A percentile compares a stretch with the other conserved stretches of the same genome.
These are phyloP conservation scores for Phaeosphaeriaceae sp. DNA, from an alignment of 2,329 filamentous ascomycete species.

Conservation along the genomic window DNA sequence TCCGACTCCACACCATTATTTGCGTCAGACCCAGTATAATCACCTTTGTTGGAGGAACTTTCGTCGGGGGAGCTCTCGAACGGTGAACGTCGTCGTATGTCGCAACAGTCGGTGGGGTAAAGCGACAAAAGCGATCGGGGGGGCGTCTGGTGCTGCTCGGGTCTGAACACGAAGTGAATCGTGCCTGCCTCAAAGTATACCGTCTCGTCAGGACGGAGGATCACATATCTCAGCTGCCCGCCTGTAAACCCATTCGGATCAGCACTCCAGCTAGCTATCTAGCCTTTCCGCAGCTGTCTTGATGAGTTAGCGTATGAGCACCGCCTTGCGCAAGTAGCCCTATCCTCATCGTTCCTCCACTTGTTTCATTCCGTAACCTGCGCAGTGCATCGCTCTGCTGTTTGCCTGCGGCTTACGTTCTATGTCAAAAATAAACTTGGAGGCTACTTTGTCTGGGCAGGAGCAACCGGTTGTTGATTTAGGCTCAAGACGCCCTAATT, in stretches of 20 bases:
- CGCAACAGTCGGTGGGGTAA: no score
- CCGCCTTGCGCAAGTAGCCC: constrained; percentile 21
- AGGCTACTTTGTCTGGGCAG: constrained; percentile 10
- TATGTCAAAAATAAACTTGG: constrained; percentile 11
- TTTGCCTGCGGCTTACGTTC: constrained; percentile 10
- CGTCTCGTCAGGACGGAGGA: constrained; percentile 17
- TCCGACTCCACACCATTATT: no score
- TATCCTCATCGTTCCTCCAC: constrained; percentile 20
- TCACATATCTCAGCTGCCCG: constrained; percentile 14
- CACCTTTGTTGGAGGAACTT: no score
- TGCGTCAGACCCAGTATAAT: no score
- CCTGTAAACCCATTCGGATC: constrained; percentile 10
- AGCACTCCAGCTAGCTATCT: constrained; percentile 12
- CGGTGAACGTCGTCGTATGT: no score
- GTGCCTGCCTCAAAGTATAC: constrained; percentile 21
- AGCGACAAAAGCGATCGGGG: no score
- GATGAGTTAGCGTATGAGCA: constrained; percentile 16
- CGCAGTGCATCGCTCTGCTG: constrained; percentile 14
- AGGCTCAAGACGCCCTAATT: background rate
- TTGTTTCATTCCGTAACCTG: constrained; percentile 11
- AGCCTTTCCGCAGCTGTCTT: constrained; percentile 19
- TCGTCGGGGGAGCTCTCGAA: no score
- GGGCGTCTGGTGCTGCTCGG: no score
- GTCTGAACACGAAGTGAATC: constrained; percentile 21
- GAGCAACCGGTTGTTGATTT: constrained; percentile 5